Evolutionary conservation across 2,329 filamentous ascomycete genomes (phyloP).

Genomic region (Colletotrichum kahawae): DNA sequence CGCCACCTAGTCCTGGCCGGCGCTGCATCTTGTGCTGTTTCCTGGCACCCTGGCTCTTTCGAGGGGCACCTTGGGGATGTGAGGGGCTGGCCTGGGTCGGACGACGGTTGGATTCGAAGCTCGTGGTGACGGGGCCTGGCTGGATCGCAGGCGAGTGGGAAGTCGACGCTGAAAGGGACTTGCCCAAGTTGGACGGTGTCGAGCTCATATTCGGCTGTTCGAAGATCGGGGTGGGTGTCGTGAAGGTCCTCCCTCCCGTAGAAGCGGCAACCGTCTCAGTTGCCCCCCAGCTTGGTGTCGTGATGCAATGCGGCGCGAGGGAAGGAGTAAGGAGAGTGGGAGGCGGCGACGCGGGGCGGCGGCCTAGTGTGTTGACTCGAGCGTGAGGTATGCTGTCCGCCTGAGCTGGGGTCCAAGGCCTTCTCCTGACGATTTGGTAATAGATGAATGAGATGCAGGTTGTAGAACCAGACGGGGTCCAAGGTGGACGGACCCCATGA

Average conservation of each 20-base stretch:
- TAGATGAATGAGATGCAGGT: neutral
- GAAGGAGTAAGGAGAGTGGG: neutral
- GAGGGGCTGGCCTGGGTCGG: constrained; percentile 41
- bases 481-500: constrained; percentile 39
- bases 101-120: constrained; percentile 57
- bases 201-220: constrained; percentile 27
- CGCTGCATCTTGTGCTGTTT: constrained; percentile 86
- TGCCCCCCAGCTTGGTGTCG: neutral
- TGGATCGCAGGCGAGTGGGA: constrained; percentile 46
- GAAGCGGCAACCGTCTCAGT: neutral
- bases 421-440: neutral
- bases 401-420: neutral
- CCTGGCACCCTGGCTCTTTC: constrained; percentile 77
- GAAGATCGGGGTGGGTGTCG: neutral
- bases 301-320: constrained; percentile 2
- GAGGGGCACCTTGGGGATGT: constrained; percentile 52
- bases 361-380: neutral
- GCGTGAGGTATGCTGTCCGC: neutral
- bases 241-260: neutral
- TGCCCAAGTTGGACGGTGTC: constrained; percentile 48
- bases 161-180: constrained; percentile 53
- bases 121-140: constrained; percentile 46
- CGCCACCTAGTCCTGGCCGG: constrained; percentile 59
- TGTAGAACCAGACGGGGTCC: constrained; percentile 32
- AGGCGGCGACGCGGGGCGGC: neutral